A percentile compares a stretch with the other conserved stretches of the same genome.
Conservation (phyloP, 805 yeast genomes). For the Pichia paraexigua region DNA sequence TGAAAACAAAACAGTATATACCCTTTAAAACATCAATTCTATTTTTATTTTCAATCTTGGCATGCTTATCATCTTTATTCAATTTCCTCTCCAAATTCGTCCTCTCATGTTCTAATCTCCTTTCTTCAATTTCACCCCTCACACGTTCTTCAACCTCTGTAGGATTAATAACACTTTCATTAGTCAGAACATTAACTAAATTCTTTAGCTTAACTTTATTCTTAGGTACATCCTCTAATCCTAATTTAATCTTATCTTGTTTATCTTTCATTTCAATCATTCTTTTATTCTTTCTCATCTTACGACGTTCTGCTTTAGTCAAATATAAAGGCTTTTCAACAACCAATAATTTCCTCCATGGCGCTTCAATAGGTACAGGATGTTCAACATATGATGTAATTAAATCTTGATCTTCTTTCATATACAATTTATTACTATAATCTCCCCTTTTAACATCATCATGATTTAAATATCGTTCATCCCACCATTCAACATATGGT, state of each 20-base stretch:
- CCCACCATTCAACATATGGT: slow-evolving; percentile 89
- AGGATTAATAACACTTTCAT: slow-evolving; percentile 83
- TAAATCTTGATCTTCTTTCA: slow-evolving; percentile 33
- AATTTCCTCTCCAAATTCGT: slow-evolving; percentile 36
- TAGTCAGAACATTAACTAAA: slow-evolving; percentile 77
- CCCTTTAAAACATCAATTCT: slow-evolving; percentile 34
- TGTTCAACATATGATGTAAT: slow-evolving; percentile 73
- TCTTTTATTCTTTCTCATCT: slow-evolving; percentile 64
- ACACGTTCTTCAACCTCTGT: slow-evolving; percentile 76
- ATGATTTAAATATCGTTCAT: slow-evolving; percentile 39
- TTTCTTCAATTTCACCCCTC: slow-evolving; percentile 53
- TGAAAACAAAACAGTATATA: slow-evolving; percentile 48
- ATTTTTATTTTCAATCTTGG: slow-evolving; percentile 30
- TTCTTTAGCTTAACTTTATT: slow-evolving; percentile 83
- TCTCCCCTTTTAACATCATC: not conserved
- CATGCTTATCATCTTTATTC: not conserved
- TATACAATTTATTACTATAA: slow-evolving; percentile 12
- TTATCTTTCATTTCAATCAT: slow-evolving; percentile 54
- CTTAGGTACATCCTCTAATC: slow-evolving; percentile 79
- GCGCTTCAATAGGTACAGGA: slow-evolving; percentile 59
- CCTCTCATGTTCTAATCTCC: slow-evolving; percentile 50
- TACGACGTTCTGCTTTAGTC: slow-evolving; percentile 70
- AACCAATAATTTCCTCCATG: slow-evolving; percentile 43
- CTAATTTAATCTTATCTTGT: slow-evolving; percentile 72
- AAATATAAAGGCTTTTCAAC: slow-evolving; percentile 44